Evolutionary conservation across 1,284 basidiomycete genomes (phyloP).

Genomic region (Cutaneotrichosporon spelunceum): DNA sequence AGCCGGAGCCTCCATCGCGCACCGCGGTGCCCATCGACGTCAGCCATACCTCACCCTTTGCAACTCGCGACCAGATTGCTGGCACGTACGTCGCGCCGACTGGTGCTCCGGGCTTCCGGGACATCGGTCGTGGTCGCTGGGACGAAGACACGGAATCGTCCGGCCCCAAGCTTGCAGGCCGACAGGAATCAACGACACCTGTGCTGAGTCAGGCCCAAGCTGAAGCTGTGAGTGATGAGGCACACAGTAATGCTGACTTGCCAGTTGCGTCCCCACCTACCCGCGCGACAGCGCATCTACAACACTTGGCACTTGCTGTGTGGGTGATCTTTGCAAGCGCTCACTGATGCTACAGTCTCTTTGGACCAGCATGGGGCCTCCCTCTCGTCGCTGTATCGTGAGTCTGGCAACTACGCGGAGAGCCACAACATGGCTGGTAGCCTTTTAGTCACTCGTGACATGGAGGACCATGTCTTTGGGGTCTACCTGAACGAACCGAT

Average conservation of each 20-base stretch:
- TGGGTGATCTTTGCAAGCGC: slow-evolving; percentile 24
- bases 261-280: slow-evolving; percentile 69
- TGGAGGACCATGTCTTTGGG: slow-evolving; percentile 66
- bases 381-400: slow-evolving; percentile 76
- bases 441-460: slow-evolving; percentile 62
- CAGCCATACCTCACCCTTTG: slow-evolving; percentile 47
- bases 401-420: slow-evolving; percentile 54
- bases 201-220: slow-evolving; percentile 54
- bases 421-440: slow-evolving; percentile 53
- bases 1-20: slow-evolving; percentile 14
- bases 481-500: slow-evolving; percentile 75
- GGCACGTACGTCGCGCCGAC: slow-evolving; percentile 60
- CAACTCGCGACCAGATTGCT: slow-evolving; percentile 29
- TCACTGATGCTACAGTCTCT: slow-evolving; percentile 54
- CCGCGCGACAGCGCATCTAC: slow-evolving; percentile 74
- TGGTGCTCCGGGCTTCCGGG: slow-evolving; percentile 72
- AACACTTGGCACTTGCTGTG: slow-evolving; percentile 83
- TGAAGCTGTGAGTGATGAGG: slow-evolving; percentile 10
- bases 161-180: slow-evolving; percentile 53
- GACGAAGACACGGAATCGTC: slow-evolving; percentile 43
- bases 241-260: not conserved
- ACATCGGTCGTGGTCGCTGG: slow-evolving; percentile 36
- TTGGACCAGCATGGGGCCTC: slow-evolving; percentile 94
- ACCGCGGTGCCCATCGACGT: slow-evolving; percentile 43
- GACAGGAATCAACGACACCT: slow-evolving; percentile 58